Percentiles rank a stretch among this genome's conserved stretches.
Conservation (phyloP, 192 early-diverging fungal species). For the Rhizophagus sp. region DNA sequence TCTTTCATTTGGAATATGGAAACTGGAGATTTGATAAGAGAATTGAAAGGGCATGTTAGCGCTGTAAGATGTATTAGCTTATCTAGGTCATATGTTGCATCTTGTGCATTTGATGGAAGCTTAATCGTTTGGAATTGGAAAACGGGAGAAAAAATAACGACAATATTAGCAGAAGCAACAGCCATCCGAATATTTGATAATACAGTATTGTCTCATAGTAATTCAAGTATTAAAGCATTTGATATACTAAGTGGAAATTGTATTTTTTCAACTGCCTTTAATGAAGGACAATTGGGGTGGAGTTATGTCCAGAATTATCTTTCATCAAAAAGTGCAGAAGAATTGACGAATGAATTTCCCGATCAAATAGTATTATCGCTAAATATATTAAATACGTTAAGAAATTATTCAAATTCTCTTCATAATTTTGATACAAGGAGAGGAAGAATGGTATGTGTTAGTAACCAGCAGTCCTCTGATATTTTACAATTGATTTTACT, state of each 20-base stretch:
- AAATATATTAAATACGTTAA: neutral
- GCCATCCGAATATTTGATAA: slow-evolving; percentile 13
- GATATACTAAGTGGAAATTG: slow-evolving; percentile 4
- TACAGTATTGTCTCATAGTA: slow-evolving; percentile 2
- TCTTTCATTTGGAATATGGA: slow-evolving; percentile 32
- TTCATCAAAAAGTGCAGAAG: slow-evolving; percentile 6
- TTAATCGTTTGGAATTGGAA: slow-evolving; percentile 30
- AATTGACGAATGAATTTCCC: neutral
- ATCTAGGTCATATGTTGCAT: slow-evolving; percentile 14
- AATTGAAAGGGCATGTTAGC: slow-evolving; percentile 24
- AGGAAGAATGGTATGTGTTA: neutral
- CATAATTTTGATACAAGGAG: slow-evolving; percentile 11
- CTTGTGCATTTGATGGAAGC: slow-evolving; percentile 28
- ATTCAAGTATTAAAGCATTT: slow-evolving; percentile 15
- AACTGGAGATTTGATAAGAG: slow-evolving; percentile 20
- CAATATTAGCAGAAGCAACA: slow-evolving; percentile 13
- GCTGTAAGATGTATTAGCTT: slow-evolving; percentile 26
- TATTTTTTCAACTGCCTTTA: slow-evolving; percentile 14
- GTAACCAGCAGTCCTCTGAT: neutral
- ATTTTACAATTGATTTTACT: neutral
- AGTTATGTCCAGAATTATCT: slow-evolving; percentile 17
- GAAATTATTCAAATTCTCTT: neutral
- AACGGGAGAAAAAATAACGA: slow-evolving; percentile 27
- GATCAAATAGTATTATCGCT: neutral
- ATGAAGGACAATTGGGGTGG: slow-evolving; percentile 13